These are phyloP conservation scores for Sarocladium kiliense DNA, from an alignment of 2,329 filamentous ascomycete genomes.

Conservation along the genomic window DNA sequence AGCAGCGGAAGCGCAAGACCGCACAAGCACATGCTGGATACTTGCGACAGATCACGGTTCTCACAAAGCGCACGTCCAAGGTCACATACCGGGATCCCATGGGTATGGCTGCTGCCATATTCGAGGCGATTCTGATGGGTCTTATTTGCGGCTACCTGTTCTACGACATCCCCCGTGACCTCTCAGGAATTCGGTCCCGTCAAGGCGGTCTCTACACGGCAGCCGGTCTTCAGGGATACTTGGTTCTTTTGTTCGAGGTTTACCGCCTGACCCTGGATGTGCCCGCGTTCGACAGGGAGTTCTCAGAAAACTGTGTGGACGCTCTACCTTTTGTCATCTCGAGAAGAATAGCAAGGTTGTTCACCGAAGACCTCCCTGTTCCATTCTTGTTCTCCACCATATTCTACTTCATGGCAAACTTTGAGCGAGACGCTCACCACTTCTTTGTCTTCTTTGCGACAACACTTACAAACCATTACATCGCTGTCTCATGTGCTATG, in stretches of 20 bases:
- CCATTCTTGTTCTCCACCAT: constrained; percentile 66
- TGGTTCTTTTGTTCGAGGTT: constrained; percentile 70
- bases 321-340: constrained; percentile 67
- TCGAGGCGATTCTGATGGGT: constrained; percentile 67
- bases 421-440: constrained; percentile 55
- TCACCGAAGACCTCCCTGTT: constrained; percentile 68
- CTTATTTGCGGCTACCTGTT: constrained; percentile 72
- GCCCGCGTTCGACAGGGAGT: constrained; percentile 69
- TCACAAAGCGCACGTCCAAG: constrained; percentile 64
- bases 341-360: constrained; percentile 60
- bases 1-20: constrained; percentile 14
- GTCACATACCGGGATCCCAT: constrained; percentile 73
- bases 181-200: constrained; percentile 67
- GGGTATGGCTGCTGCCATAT: constrained; percentile 64
- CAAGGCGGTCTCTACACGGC: constrained; percentile 70
- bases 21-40: constrained; percentile 48
- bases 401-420: constrained; percentile 75
- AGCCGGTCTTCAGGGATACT: constrained; percentile 67
- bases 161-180: constrained; percentile 56
- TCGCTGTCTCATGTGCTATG: constrained; percentile 66
- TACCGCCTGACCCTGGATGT: constrained; percentile 73
- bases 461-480: constrained; percentile 65
- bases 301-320: constrained; percentile 66
- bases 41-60: constrained; percentile 55
- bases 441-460: constrained; percentile 71